Evolutionary conservation across 768 basidiomycete genomes (phyloP).

Genomic region (Lentinus tigrinus): DNA sequence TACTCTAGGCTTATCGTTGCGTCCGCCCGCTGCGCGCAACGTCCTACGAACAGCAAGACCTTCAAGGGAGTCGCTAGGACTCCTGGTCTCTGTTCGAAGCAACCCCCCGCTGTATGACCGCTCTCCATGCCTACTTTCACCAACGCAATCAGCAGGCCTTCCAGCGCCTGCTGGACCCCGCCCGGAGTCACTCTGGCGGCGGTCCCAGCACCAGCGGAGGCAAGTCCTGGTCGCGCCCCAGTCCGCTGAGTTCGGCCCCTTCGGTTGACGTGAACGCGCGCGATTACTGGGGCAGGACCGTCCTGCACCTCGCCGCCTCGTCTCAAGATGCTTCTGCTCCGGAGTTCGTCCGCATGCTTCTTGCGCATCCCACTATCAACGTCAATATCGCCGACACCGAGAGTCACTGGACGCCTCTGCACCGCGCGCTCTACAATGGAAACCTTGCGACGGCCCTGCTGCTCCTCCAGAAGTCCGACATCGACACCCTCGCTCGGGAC

Average conservation of each 20-base stretch:
- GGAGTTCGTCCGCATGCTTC: constrained; percentile 75
- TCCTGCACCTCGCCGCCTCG: constrained; percentile 79
- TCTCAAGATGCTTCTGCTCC: constrained; percentile 58
- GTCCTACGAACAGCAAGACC: constrained; percentile 15
- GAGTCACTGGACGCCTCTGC: constrained; percentile 89
- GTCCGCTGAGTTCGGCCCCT: constrained; percentile 32
- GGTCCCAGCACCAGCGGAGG: constrained; percentile 46
- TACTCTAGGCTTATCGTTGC: constrained; percentile 16
- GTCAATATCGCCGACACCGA: constrained; percentile 82
- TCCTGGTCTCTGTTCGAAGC: constrained; percentile 22
- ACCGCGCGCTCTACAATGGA: constrained; percentile 80
- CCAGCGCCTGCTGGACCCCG: constrained; percentile 66
- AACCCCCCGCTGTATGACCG: constrained; percentile 53
- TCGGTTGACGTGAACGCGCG: constrained; percentile 64
- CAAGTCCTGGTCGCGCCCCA: constrained; percentile 56
- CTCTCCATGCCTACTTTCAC: constrained; percentile 75
- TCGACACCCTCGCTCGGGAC: constrained; percentile 74
- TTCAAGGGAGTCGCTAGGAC: constrained; percentile 22
- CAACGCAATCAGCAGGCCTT: constrained; percentile 74
- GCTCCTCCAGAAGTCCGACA: constrained; percentile 72
- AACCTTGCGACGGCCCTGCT: constrained; percentile 74
- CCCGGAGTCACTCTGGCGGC: constrained; percentile 32
- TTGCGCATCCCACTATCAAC: constrained; percentile 73
- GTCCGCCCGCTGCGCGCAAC: constrained; percentile 8
- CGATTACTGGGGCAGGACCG: constrained; percentile 72